Evolutionary conservation across 169 alveolate species (phyloP).

Genomic region (Plasmodium vivax): DNA sequence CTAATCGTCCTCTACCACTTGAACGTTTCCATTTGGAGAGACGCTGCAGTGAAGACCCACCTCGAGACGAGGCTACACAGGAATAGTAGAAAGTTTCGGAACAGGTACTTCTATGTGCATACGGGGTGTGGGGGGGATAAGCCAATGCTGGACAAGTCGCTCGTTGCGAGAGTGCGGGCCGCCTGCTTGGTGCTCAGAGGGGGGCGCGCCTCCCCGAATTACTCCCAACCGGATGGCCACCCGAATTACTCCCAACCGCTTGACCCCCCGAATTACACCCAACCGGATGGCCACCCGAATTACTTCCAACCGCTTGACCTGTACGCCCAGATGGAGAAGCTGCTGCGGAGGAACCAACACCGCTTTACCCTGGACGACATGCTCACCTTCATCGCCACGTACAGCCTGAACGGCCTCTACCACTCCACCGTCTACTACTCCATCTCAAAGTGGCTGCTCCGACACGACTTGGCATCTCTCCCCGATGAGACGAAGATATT

Average conservation of each 20-base stretch:
- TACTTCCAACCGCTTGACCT: not conserved
- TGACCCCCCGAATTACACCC: no score
- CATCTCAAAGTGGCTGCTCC: constrained; percentile 14
- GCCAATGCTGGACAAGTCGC: not conserved
- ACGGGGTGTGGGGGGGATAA: not conserved
- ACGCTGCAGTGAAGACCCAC: not conserved
- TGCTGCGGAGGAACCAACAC: constrained; percentile 7
- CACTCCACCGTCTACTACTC: constrained; percentile 19
- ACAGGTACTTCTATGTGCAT: constrained; percentile 13
- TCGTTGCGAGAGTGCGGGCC: not conserved
- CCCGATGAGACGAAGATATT: not conserved
- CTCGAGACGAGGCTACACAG: constrained; percentile 14
- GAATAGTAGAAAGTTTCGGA: not conserved
- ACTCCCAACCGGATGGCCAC: no score
- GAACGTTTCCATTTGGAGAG: not conserved
- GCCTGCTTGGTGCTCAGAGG: not conserved
- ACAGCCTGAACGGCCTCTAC: constrained; percentile 31
- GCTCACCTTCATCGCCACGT: constrained; percentile 2
- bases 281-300: not conserved
- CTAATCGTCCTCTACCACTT: constrained; percentile 7
- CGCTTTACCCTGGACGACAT: not conserved
- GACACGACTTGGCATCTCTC: constrained; percentile 5
- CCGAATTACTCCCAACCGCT: no score
- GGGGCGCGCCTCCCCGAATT: not conserved
- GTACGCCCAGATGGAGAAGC: constrained; percentile 10